Evolutionary conservation across 352 stramenopile species (phyloP), one percentile per base, ranked within the genome.

Genomic region (Phytophthora pluvialis): DNA sequence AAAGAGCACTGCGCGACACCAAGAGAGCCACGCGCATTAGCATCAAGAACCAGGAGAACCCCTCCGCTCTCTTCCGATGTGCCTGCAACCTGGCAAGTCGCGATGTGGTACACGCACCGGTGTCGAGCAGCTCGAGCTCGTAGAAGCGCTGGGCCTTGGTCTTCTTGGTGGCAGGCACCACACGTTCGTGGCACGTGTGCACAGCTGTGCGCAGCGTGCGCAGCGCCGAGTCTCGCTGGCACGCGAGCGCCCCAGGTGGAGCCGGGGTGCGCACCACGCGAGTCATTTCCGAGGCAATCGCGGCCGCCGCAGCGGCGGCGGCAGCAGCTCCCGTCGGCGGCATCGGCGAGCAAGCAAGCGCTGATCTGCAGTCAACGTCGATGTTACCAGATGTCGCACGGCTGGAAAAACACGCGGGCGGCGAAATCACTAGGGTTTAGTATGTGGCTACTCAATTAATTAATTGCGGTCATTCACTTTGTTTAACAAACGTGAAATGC

Each of bases 111-210:
- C 15, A 64, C 63, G 42, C 42, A 81, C 73, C 70, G 9, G 83
- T 90, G 69, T 94, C 86, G 8, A 84, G 60, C 40, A 91, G 73
- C 59, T 91, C 83, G 5, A 94, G 32, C 46, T 91, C 75, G 53
- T 72, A 90, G 47, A 68, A 79, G 43, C 53, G 64, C 40, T 74
- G 67, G n/a, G 72, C 60, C 16, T 78, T 77, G 16, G 67, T 51
- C 47, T 77, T 77, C 43, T 86, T 83, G 21, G 50, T 74, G 11
- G 58, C 64, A 0, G 67, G 47, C 42, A 59, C 47, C 36, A 70
- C 50, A 26, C 61, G 64, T 39, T 75, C 59, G 39, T 67, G 65
- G 21, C 72, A 86, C 4, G 68, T 54, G 16, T 83, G 64, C 16
- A 93, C 81, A 29, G 50, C 59, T 21, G 83, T 84, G n/a, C 50